phyloP scores from a whole-genome alignment of 352 stramenopile species.

The Pythium apleroticum region DNA sequence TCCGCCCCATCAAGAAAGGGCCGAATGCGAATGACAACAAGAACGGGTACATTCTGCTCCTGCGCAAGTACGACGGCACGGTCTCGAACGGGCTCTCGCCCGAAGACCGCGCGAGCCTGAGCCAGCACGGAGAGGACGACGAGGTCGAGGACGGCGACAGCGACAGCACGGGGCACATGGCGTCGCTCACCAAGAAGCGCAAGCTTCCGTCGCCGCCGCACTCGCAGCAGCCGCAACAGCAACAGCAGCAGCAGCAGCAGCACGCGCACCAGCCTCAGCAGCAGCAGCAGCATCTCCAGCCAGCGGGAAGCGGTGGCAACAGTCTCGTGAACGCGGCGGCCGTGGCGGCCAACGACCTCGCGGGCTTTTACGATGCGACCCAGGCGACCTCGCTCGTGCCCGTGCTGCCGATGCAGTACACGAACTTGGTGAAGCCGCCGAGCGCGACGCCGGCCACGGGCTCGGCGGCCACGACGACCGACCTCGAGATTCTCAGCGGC shows the following conservation, averaged over 20 bases:
- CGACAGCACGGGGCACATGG: conserved; percentile 22
- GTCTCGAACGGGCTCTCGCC: conserved; percentile 11
- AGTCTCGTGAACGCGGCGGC: conserved; percentile 9
- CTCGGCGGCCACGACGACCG: conserved; percentile 41
- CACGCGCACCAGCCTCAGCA: conserved; percentile 8
- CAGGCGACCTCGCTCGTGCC: conserved; percentile 40
- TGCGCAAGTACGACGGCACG: conserved; percentile 60
- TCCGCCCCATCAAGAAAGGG: conserved; percentile 81
- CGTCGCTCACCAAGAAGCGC: conserved; percentile 45
- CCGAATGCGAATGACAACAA: conserved; percentile 87
- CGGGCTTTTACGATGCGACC: conserved; percentile 59
- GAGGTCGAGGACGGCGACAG: conserved; percentile 29
- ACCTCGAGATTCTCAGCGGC: conserved; percentile 82
- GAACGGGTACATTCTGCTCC: conserved; percentile 69
- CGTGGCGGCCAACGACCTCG: conserved; percentile 36
- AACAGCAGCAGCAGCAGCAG: conserved; percentile 4
- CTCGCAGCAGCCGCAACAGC: conserved; percentile 5
- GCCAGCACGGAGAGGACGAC: conserved; percentile 29
- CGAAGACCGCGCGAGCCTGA: conserved; percentile 20
- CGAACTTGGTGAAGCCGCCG: conserved; percentile 26
- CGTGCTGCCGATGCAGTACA: conserved; percentile 68
- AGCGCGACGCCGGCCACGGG: conserved; percentile 5
- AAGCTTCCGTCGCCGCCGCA: conserved; percentile 39
- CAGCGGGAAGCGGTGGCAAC: background rate
- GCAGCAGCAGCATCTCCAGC: conserved; percentile 20